Base-by-base conservation (phyloP, 352 stramenopile species). In the Nothophytophthora sp. region DNA sequence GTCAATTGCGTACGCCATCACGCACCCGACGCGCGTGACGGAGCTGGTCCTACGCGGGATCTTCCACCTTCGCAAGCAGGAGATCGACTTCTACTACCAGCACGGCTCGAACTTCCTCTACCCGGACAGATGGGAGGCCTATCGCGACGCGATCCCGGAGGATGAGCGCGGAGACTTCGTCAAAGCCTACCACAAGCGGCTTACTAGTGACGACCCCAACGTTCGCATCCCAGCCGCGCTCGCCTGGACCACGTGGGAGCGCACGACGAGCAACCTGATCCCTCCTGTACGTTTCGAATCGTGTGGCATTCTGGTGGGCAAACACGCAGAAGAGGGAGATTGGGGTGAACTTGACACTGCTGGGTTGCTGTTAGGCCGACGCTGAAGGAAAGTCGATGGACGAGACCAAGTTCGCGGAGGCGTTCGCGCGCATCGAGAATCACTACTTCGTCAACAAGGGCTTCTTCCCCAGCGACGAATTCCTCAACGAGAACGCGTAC, bases 41-140 rank as follows among this genome's bases (percentile, higher is more conserved):
- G 76, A 90, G 46, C 73, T 99, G 41, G 80, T 99, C 19, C 68
- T 98, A 28, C 76, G 94, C 11, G 96, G 93, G 16, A 92, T 99
- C 27, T 99, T 97, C 63, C 67, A 96, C 11, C 73, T 98, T 33
- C 86, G 91, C 42, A 74, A 88, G 36, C 66, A 85, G 23, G 93
- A 98, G 63, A 90, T 98, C 43, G 79, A 97, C 61, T 98, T 97
- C 67, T 87, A 98, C 56, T 98, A 98, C 55, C 80, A 96, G 64
- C 67, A 76, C 37, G 90, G 86, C 4, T 81, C 87, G n/a, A 93
- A 65, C 43, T 96, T 92, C 63, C 70, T 97, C 36, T 97, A 95
- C 57, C 90, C 90, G 2, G 88, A 97, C 58, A 81, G 80, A 11
- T 97, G 90, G 90, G 89, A 97, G 55, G 79, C 73, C 3, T 97